Percentiles rank a stretch among this genome's conserved stretches.
phyloP scores from a whole-genome alignment of 2,329 filamentous ascomycete species.

The Trichoderma endophyticum region DNA sequence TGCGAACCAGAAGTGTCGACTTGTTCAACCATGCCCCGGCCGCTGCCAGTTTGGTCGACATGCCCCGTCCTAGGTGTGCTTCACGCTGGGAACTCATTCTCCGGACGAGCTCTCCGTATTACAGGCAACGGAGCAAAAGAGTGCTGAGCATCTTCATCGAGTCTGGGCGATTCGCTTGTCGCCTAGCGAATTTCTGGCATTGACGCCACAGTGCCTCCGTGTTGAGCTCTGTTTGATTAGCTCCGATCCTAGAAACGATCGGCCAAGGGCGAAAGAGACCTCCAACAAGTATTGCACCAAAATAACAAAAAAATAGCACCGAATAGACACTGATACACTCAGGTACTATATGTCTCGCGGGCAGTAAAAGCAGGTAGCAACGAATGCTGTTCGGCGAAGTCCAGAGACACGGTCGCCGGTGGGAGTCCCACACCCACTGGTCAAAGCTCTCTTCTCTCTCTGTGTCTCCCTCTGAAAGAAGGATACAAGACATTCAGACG shows the following conservation, averaged over 20 bases:
- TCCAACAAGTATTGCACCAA: background rate
- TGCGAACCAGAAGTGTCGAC: background rate
- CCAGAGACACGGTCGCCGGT: background rate
- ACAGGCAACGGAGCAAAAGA: background rate
- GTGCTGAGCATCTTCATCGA: background rate
- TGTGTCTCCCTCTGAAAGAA: background rate
- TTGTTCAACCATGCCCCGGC: background rate
- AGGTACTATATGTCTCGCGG: background rate
- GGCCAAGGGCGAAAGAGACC: background rate
- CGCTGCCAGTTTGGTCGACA: background rate
- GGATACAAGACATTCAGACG: background rate
- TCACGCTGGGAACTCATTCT: background rate
- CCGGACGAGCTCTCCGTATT: background rate
- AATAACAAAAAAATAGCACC: background rate
- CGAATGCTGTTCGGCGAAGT: background rate
- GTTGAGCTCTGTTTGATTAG: slow-evolving; percentile 10
- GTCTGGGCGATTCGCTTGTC: slow-evolving; percentile 1
- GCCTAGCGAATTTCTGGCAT: background rate
- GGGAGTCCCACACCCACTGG: background rate
- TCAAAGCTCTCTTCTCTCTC: background rate
- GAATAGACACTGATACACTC: background rate
- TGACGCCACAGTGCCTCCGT: slow-evolving; percentile 7
- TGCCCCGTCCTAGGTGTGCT: background rate
- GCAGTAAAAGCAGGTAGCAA: background rate
- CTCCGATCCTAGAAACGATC: slow-evolving; percentile 7